Percentiles rank a stretch among this genome's conserved stretches.
phyloP scores from a whole-genome alignment of 2,329 filamentous ascomycete genomes.

The Emergomyces africanus region DNA sequence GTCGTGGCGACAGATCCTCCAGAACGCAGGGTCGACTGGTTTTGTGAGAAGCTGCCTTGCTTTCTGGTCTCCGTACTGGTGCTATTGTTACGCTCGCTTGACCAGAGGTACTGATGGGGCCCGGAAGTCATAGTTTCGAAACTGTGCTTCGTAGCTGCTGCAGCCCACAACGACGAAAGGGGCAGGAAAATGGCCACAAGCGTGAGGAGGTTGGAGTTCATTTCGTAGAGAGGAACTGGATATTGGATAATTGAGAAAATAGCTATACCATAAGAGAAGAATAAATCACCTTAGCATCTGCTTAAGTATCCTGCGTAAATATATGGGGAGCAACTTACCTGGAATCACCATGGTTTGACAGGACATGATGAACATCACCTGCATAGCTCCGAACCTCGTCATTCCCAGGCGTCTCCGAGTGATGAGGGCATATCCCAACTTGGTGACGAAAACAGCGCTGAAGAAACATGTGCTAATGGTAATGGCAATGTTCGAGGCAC shows the following conservation, averaged over 20 bases:
- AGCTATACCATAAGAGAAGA: conserved; percentile 29
- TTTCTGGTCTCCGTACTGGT: not conserved
- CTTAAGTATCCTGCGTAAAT: not conserved
- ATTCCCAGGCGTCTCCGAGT: conserved; percentile 45
- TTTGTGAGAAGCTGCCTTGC: conserved; percentile 4
- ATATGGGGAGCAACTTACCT: conserved; percentile 30
- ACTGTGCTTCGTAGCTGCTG: conserved; percentile 22
- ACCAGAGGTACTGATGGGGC: conserved; percentile 4
- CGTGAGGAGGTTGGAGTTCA: conserved; percentile 44
- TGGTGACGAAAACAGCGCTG: conserved; percentile 48
- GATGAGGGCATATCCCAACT: conserved; percentile 46
- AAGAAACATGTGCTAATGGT: conserved; percentile 49
- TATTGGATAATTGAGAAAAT: conserved; percentile 50
- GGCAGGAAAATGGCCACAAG: conserved; percentile 51
- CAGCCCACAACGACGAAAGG: conserved; percentile 54
- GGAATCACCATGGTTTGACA: conserved; percentile 54
- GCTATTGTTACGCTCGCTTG: not conserved
- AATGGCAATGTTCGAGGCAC: conserved; percentile 37
- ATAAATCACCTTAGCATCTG: conserved; percentile 5
- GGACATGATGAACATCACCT: conserved; percentile 55
- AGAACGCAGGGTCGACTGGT: not conserved
- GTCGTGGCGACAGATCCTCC: conserved; percentile 2
- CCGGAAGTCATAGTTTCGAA: conserved; percentile 2
- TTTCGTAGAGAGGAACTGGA: conserved; percentile 36
- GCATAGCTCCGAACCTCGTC: conserved; percentile 50